Conservation (phyloP, 176 grass and related monocot genomes). For the Oryza glumipatula region DNA sequence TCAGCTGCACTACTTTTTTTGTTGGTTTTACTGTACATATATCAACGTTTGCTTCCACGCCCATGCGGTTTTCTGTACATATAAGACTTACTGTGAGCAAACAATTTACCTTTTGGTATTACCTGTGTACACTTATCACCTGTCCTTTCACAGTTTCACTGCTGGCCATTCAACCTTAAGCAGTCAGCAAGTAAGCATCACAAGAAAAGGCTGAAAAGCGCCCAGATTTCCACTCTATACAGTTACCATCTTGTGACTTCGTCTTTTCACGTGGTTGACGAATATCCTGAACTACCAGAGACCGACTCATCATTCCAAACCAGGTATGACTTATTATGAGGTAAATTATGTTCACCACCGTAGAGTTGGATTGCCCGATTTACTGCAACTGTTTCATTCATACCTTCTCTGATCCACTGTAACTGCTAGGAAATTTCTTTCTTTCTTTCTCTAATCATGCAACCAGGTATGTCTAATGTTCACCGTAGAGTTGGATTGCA, state of each 20-base stretch:
- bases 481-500: not conserved
- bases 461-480: not conserved
- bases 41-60: constrained; percentile 5
- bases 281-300: not conserved
- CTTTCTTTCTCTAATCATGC: not conserved
- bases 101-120: not conserved
- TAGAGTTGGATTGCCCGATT: not conserved
- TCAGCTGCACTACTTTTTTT: constrained; percentile 21
- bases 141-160: not conserved
- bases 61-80: constrained; percentile 37
- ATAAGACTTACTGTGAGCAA: not conserved
- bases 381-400: not conserved
- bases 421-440: not conserved
- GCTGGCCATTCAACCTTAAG: not conserved
- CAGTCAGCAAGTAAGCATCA: not conserved
- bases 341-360: not conserved
- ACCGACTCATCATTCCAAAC: not conserved
- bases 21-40: constrained; percentile 40
- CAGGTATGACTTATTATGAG: not conserved
- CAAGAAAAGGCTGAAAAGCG: not conserved
- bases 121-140: not conserved
- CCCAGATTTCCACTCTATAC: not conserved
- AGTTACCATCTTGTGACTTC: not conserved
- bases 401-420: not conserved
- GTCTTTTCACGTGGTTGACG: not conserved